Conservation (phyloP, 176 grass and related monocot genomes). For the Leersia perrieri region DNA sequence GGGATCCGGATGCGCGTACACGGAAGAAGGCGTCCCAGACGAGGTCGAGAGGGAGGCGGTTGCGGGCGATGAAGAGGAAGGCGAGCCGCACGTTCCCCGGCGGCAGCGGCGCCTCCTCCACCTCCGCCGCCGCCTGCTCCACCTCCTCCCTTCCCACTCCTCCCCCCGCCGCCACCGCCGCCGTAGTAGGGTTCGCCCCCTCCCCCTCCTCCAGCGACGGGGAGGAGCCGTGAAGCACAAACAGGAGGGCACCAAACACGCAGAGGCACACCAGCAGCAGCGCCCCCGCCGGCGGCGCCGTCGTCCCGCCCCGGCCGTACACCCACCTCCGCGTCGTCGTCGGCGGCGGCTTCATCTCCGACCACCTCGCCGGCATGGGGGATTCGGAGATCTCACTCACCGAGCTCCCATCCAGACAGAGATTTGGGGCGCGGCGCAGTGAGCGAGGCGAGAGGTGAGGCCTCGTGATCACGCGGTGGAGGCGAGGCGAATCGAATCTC, state of each 20-base stretch:
- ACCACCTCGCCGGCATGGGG: neutral
- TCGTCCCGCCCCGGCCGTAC: slow-evolving; percentile 21
- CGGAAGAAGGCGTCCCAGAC: slow-evolving; percentile 94
- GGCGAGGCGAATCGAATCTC: slow-evolving; percentile 25
- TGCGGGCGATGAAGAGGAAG: slow-evolving; percentile 94
- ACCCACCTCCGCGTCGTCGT: slow-evolving; percentile 41
- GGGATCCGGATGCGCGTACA: slow-evolving; percentile 7
- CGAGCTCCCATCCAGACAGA: neutral
- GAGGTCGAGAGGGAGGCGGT: slow-evolving; percentile 88
- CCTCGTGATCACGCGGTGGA: slow-evolving; percentile 28
- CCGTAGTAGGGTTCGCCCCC: neutral
- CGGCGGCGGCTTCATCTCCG: slow-evolving; percentile 47
- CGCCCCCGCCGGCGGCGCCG: slow-evolving; percentile 20
- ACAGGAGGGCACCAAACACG: slow-evolving; percentile 21
- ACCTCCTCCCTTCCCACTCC: neutral
- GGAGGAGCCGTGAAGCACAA: slow-evolving; percentile 48
- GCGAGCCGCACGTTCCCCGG: slow-evolving; percentile 58
- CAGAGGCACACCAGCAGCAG: slow-evolving; percentile 45
- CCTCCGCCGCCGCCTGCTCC: slow-evolving; percentile 33
- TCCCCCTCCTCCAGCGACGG: slow-evolving; percentile 23
- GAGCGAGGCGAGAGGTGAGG: neutral
- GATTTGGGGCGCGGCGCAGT: too few relatives aligned
- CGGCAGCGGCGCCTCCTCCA: slow-evolving; percentile 57
- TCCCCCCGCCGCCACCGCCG: neutral
- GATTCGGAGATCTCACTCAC: slow-evolving; percentile 8